Base-by-base conservation (phyloP, 192 early-diverging fungal species). In the Kickxella alabastrina region DNA sequence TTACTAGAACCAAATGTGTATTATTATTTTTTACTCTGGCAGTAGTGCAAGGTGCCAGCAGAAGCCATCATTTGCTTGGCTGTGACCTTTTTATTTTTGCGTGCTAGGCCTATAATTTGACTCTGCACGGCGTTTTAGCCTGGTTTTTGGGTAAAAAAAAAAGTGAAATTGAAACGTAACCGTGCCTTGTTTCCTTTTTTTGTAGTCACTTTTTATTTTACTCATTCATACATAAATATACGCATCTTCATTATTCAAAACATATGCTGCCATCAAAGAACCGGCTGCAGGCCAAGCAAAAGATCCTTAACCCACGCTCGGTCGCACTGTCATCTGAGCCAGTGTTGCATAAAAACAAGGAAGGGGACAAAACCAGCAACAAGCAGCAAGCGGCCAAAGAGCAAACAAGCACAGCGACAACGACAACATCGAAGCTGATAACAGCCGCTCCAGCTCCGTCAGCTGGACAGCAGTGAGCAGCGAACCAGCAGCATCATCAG, bases 221-320 rank as follows among this genome's bases (percentile, higher is more conserved):
- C 15, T 29, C 21, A 27, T 43, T 27, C 25, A 8, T 12, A 25
- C 15, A 22, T 7, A 27, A 35, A 35, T 14, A 35, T 35, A 35
- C n/a, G 34, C 2, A 14, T 1, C 34, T 7, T 7, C 1, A n/a
- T 35, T 35, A 35, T 35, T 14, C n/a, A n/a, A n/a, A n/a, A n/a
- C n/a, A 32, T 32, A 68, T 69, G 67, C 31, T 62, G 31, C 67
- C 67, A 13, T 49, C 54, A 6, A 62, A 44, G 26, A 69, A 44
- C 54, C 67, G 59, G 15, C 48, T 69, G 4, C 54, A 49, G 28
- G 37, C 59, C 10, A 61, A 32, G 31, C 31, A 58, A n/a, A 34
- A 48, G n/a, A n/a, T n/a, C n/a, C 34, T 50, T 26, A 44, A 1
- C 4, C 14, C 61, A 3, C 44, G 12, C 14, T 28, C 57, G 1